Percentiles rank a stretch among this genome's conserved stretches.
phyloP scores from a whole-genome alignment of 306 rosid species.

The Albizia julibrissin region DNA sequence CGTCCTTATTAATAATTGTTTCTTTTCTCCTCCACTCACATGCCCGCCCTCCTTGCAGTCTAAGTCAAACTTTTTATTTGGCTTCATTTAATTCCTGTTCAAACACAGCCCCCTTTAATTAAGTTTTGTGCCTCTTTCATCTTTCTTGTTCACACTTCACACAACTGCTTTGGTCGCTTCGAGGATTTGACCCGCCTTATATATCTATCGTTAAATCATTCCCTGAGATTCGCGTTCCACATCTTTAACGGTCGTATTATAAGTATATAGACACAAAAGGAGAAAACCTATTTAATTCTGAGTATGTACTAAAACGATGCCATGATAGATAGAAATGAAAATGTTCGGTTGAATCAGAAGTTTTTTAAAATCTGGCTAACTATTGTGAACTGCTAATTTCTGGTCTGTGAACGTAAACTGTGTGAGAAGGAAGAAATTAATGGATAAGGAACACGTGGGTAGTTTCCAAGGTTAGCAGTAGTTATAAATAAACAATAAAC shows the following conservation, averaged over 20 bases:
- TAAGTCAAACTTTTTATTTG: not conserved
- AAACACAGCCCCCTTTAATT: not conserved
- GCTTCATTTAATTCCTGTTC: not conserved
- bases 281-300: not conserved
- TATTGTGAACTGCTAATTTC: not conserved
- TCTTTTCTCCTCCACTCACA: not conserved
- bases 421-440: not conserved
- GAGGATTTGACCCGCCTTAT: not conserved
- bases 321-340: not conserved
- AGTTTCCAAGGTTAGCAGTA: not conserved
- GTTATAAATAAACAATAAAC: not conserved
- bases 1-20: not conserved
- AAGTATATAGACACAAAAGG: not conserved
- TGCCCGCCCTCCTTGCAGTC: slow-evolving; percentile 25
- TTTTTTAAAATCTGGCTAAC: not conserved
- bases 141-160: not conserved
- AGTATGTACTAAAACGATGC: not conserved
- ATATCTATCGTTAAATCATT: not conserved
- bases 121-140: not conserved
- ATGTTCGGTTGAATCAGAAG: not conserved
- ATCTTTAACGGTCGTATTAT: not conserved
- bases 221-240: not conserved
- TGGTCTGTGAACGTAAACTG: not conserved
- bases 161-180: not conserved
- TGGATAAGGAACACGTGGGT: not conserved